Evolutionary conservation across 495 filamentous ascomycete genomes (phyloP).

Genomic region (Tuber melanosporum): DNA sequence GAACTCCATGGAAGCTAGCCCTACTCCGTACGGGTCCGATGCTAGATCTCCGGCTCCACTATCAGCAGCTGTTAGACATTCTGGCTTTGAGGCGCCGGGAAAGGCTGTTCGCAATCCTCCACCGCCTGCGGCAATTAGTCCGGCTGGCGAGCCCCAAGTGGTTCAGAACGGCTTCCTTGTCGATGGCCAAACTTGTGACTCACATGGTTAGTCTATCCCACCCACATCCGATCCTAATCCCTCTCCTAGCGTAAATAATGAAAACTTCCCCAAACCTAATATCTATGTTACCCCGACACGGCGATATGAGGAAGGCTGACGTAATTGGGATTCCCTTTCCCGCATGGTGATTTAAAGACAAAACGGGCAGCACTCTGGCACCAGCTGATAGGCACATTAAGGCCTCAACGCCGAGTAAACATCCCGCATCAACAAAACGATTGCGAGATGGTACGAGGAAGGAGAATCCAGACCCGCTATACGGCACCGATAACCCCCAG

Average conservation of each 20-base stretch:
- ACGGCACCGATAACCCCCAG: not conserved
- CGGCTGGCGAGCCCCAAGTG: not conserved
- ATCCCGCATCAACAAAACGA: slow-evolving; percentile 3
- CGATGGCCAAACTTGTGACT: not conserved
- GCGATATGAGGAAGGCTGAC: not conserved
- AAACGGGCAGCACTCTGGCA: not conserved
- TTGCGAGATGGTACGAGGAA: not conserved
- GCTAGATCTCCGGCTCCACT: not conserved
- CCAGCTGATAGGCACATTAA: not conserved
- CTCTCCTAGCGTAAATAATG: not conserved
- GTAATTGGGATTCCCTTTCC: not conserved
- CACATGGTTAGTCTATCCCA: not conserved
- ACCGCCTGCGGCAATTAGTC: not conserved
- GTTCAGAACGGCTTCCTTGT: not conserved
- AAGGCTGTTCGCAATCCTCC: not conserved
- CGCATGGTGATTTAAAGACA: not conserved
- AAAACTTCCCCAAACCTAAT: not conserved
- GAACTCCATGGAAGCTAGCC: not conserved
- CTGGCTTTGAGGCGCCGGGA: not conserved
- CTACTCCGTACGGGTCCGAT: not conserved
- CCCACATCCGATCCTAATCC: not conserved
- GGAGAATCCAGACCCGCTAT: not conserved
- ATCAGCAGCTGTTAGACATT: not conserved
- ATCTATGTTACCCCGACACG: not conserved
- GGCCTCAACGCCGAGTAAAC: not conserved